Evolutionary conservation across 768 basidiomycete genomes (phyloP).

Genomic region (Kockovaella imperatae): DNA sequence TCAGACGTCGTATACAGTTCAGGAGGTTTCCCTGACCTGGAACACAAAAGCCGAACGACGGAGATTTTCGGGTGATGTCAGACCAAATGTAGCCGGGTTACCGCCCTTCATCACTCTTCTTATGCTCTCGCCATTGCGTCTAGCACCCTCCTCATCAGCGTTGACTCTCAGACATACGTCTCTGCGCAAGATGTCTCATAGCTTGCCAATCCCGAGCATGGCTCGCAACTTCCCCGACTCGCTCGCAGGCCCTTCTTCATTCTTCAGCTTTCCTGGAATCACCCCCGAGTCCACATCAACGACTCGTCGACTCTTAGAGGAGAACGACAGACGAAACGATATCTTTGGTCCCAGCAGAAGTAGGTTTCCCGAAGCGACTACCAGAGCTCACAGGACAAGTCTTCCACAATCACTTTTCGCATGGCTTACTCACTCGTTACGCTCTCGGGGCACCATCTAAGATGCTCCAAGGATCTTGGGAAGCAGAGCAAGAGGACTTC

Average conservation of each 20-base stretch:
- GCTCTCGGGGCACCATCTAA: constrained; percentile 25
- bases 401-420: constrained; percentile 33
- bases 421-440: constrained; percentile 30
- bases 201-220: neutral
- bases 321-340: constrained; percentile 30
- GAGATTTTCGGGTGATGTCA: too few relatives aligned
- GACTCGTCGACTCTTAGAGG: constrained; percentile 17
- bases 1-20: too few relatives aligned
- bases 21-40: too few relatives aligned
- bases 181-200: too few relatives aligned
- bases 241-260: constrained; percentile 14
- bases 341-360: constrained; percentile 22
- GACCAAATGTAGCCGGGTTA: too few relatives aligned
- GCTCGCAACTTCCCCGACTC: constrained; percentile 20
- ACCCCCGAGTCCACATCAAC: constrained; percentile 15
- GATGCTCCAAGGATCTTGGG: constrained; percentile 20
- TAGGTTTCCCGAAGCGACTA: constrained; percentile 6
- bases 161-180: too few relatives aligned
- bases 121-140: too few relatives aligned
- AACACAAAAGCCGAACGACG: too few relatives aligned
- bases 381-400: constrained; percentile 6
- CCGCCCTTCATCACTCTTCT: too few relatives aligned
- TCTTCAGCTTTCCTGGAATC: constrained; percentile 27
- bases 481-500: constrained; percentile 10
- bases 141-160: too few relatives aligned